Evolutionary conservation across 2,329 filamentous ascomycete genomes (phyloP), one percentile per base, ranked within the genome.

Genomic region (Pseudocercospora macadamiae): DNA sequence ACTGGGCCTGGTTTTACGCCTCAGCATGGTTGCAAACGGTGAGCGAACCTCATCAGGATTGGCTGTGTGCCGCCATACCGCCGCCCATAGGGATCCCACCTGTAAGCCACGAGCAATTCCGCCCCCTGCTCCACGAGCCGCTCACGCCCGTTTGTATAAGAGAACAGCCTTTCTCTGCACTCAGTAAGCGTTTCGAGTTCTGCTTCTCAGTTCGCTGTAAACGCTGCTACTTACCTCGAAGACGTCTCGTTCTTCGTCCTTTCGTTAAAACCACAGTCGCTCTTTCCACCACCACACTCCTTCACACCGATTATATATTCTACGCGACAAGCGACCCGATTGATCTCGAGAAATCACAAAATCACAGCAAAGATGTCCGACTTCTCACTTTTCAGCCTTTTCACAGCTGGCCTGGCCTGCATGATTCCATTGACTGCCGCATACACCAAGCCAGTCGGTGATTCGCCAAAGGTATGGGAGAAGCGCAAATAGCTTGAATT

Each of bases 331-430:
- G 53, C 37, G 52, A 28, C 36, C 30, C 30, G 28, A 37, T 49
- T 19, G 39, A 37, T 45, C 23, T 47, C 26, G 47, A 49, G 25
- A 48, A 42, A 18, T 42, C 23, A 14, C 28, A 19, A 54, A 45
- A 54, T n/a, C 32, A 48, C 54, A 48, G 47, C 53, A 58, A 64
- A 26, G 8, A 61, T 59, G 55, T 64, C 57, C 62, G 68, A 71
- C 57, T 70, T 71, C 63, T 71, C 80, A n/a, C 66, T 81, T 66
- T 72, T 83, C 64, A 71, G 79, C 61, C 73, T 85, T 66, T 79
- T 83, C 65, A 74, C 85, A 48, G 78, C 82, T 66, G 79, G 80
- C 74, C 74, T 86, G 59, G 79, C 82, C 63, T 74, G 76, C 61
- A 71, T 77, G 25, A 75, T 70, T 67, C 36, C 78, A 83, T 49